Base-by-base conservation (phyloP, 495 filamentous ascomycete species). In the Thozetella sp. region DNA sequence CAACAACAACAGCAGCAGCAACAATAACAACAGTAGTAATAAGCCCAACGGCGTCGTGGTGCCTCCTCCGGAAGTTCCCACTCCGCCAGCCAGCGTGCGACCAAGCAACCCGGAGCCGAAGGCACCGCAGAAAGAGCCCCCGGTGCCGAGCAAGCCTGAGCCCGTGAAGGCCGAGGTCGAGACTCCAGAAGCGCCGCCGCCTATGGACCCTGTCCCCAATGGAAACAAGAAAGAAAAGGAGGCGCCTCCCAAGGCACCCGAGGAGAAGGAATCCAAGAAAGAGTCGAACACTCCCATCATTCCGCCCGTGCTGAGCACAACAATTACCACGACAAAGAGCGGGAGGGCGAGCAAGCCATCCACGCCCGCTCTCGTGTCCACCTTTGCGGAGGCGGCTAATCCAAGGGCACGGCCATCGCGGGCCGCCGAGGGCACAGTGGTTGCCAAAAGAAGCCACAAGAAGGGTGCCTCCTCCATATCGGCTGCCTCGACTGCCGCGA, bases 371-470 rank as follows among this genome's bases (percentile, higher is more conserved):
- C 59, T 82, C 23, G 73, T 20, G 43, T 48, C 76, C 48, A 77
- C 74, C 6, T 84, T 84, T 55, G 79, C 82, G 25, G 81, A 85
- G 15, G 69, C 74, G 15, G 62, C 67, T 3, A 25, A 23, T 17
- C 51, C 63, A 11, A 56, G 70, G 22, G 69, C 68, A 2, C 25
- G 70, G 37, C 61, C 68, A 3, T 67, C 70, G 2, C 55, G 70
- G 20, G 69, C 52, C 11, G 23, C 52, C 19, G 26, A 56, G 17
- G 22, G 37, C 2, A 17, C 60, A 2, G 51, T 53, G 1, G 55
- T 48, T 2, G 51, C 74, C n/a, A 92, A 90, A 68, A 77, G 89
- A 30, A 86, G 82, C 24, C 86, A 91, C 56, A 93, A 92, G 74
- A 92, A 91, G 71, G 85, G 83, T 0, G 81, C 68, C 6, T 60